Evolutionary conservation across 331 rosid genomes (phyloP).

Genomic region (Acacia pycnantha): DNA sequence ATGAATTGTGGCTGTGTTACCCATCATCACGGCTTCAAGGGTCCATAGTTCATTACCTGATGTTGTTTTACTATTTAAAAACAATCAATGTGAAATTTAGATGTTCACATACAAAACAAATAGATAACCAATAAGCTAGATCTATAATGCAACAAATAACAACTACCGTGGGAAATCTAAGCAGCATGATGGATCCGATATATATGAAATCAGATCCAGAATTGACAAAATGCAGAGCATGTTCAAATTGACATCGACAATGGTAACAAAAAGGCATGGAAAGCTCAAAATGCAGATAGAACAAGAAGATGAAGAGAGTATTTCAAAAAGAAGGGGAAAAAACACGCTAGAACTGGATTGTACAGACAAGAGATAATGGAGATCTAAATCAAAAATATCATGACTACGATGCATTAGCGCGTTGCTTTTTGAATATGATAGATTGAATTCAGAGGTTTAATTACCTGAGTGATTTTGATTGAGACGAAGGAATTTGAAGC

Average conservation of each 20-base stretch:
- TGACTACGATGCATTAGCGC: not conserved
- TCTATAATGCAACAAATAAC: not conserved
- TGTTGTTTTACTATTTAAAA: not conserved
- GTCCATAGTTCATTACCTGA: not conserved
- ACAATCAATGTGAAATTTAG: not conserved
- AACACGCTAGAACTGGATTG: not conserved
- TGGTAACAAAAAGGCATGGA: not conserved
- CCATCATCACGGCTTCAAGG: not conserved
- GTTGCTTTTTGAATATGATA: not conserved
- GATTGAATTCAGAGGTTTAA: not conserved
- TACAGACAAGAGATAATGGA: not conserved
- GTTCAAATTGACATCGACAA: conserved; percentile 14
- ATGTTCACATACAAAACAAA: not conserved
- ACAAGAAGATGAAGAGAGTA: not conserved
- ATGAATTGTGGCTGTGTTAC: not conserved
- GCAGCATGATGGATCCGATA: not conserved
- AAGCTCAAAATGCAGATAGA: not conserved
- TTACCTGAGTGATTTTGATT: conserved; percentile 3
- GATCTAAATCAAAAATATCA: conserved; percentile 24
- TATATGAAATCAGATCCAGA: not conserved
- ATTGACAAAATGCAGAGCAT: not conserved
- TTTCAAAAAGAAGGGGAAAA: not conserved
- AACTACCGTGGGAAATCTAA: conserved; percentile 3
- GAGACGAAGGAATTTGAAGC: conserved; percentile 6
- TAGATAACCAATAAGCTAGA: conserved; percentile 8